Conservation (phyloP, 2,329 filamentous ascomycete species). For the Cordyceps farinosa region DNA sequence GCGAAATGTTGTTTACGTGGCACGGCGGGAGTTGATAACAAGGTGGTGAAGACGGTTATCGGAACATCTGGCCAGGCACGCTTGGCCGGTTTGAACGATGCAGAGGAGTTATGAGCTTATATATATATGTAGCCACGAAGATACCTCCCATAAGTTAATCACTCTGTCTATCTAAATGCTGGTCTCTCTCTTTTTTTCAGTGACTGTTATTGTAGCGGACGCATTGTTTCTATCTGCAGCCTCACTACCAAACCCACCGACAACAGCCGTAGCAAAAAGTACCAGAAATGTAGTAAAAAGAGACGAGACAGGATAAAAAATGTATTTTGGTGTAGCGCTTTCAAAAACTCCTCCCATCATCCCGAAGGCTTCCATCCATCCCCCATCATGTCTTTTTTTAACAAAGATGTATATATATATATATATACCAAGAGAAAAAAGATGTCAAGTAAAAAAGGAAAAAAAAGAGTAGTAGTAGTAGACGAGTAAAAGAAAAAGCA, state of each 20-base stretch:
- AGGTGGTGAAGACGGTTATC: background rate
- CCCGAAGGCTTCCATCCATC: background rate
- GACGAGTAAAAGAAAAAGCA: background rate
- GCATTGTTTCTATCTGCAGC: too few species aligned
- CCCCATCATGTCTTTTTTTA: background rate
- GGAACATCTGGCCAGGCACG: background rate
- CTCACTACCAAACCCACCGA: too few species aligned
- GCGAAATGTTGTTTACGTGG: constrained; percentile 4
- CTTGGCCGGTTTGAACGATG: background rate
- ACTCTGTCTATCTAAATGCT: background rate
- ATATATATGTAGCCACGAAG: background rate
- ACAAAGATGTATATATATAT: constrained; percentile 6
- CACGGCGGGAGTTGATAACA: constrained; percentile 6
- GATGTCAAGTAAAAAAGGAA: background rate
- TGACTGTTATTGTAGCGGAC: too few species aligned
- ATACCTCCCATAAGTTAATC: background rate
- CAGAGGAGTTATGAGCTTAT: background rate
- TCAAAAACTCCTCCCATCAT: background rate
- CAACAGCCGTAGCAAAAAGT: too few species aligned
- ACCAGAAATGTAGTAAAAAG: background rate
- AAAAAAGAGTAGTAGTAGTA: background rate
- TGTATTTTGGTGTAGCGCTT: background rate
- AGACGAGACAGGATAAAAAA: background rate
- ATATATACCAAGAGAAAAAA: constrained; percentile 7
- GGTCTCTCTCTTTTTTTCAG: too few species aligned